A percentile compares a stretch with the other conserved stretches of the same genome.
These are phyloP conservation scores for Malassezia restricta DNA, from an alignment of 1,284 basidiomycete genomes.

Conservation along the genomic window DNA sequence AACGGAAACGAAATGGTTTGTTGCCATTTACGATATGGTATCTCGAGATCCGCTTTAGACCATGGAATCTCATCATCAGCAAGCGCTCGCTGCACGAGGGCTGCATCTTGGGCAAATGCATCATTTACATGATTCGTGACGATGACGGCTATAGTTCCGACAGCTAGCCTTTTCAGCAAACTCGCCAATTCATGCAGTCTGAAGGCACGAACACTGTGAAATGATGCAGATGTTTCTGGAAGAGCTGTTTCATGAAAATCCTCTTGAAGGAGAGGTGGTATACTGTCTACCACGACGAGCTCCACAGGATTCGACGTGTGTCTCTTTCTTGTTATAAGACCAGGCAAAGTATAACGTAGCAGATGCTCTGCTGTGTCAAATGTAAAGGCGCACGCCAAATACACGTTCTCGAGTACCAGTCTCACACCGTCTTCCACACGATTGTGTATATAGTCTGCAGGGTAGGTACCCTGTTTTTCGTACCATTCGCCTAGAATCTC, in stretches of 20 bases:
- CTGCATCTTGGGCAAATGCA: conserved; percentile 24
- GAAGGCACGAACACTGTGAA: conserved; percentile 17
- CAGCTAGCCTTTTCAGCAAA: conserved; percentile 19
- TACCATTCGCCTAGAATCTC: not conserved
- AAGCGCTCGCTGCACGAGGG: conserved; percentile 4
- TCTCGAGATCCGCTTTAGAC: not conserved
- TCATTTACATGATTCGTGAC: conserved; percentile 35
- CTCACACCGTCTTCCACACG: not conserved
- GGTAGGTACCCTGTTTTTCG: not conserved
- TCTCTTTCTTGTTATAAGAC: conserved; percentile 8
- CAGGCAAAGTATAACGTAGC: conserved; percentile 28
- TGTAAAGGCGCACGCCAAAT: conserved; percentile 10
- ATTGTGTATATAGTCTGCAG: not conserved
- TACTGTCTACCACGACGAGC: conserved; percentile 25
- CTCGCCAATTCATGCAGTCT: conserved; percentile 21
- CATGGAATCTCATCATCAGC: not conserved
- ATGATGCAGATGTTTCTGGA: conserved; percentile 5
- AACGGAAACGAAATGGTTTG: not conserved
- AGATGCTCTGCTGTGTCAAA: conserved; percentile 22
- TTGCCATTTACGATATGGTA: not conserved
- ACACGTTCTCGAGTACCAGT: conserved; percentile 11
- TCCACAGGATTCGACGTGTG: not conserved
- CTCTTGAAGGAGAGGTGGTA: conserved; percentile 30
- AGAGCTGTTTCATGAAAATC: conserved; percentile 16
- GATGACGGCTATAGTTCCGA: conserved; percentile 15